A percentile compares a stretch with the other conserved stretches of the same genome.
Conservation (phyloP, 2,329 filamentous ascomycete species). For the Penicillium frequentans region DNA sequence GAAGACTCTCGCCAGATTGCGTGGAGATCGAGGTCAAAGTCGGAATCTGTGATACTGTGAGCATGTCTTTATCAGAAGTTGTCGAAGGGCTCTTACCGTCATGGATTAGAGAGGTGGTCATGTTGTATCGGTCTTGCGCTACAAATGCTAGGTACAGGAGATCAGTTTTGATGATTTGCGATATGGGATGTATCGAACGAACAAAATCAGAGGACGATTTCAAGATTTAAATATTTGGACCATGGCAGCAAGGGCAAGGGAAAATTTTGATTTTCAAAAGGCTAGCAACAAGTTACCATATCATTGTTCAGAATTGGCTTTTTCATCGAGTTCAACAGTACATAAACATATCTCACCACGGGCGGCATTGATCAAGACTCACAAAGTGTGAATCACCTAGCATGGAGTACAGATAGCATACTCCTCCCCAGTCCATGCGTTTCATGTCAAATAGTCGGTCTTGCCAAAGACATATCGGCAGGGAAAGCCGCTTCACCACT, state of each 20-base stretch:
- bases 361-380: background rate
- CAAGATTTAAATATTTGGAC: background rate
- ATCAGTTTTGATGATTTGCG: background rate
- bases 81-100: background rate
- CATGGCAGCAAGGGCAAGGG: background rate
- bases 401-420: too few species aligned
- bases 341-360: background rate
- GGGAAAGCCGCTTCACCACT: background rate
- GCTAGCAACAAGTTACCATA: background rate
- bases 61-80: background rate
- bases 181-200: background rate
- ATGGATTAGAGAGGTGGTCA: background rate
- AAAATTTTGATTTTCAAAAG: background rate
- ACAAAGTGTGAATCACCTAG: too few species aligned
- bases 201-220: background rate
- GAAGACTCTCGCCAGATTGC: too few species aligned
- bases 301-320: background rate
- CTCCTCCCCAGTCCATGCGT: too few species aligned
- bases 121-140: background rate
- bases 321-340: background rate
- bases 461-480: background rate
- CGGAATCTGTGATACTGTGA: background rate
- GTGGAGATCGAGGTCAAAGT: background rate
- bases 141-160: background rate
- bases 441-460: background rate